Conservation (phyloP, 371 early-diverging fungal species). For the Rhizopus arrhizus region DNA sequence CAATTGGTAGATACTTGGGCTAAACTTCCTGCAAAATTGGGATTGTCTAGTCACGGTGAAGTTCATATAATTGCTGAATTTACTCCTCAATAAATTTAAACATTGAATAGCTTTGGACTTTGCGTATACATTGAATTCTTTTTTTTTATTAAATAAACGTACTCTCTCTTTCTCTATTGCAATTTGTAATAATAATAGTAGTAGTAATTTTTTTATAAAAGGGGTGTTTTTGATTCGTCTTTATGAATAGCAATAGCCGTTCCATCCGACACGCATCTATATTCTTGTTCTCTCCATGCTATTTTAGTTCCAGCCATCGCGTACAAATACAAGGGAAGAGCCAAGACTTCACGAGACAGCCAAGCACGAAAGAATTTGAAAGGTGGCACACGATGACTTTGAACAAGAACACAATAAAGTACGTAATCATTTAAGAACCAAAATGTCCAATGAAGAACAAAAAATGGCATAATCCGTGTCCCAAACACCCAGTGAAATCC, state of each 20-base stretch:
- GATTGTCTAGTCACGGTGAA: constrained; percentile 48
- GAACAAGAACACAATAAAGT: constrained; percentile 58
- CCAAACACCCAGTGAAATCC: constrained; percentile 55
- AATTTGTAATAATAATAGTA: not conserved
- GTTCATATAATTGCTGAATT: constrained; percentile 38
- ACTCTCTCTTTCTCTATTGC: not conserved
- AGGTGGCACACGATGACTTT: constrained; percentile 13
- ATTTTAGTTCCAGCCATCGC: constrained; percentile 83
- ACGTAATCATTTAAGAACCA: constrained; percentile 77
- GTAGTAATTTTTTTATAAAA: not conserved
- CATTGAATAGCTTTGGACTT: not conserved
- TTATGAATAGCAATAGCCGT: constrained; percentile 48
- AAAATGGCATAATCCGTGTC: constrained; percentile 50
- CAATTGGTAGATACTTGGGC: constrained; percentile 38
- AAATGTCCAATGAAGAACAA: constrained; percentile 65
- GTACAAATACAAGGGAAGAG: constrained; percentile 80
- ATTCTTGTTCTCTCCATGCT: constrained; percentile 82
- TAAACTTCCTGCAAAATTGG: constrained; percentile 45
- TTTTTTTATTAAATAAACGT: not conserved
- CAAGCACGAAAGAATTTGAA: constrained; percentile 59
- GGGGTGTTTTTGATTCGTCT: not conserved
- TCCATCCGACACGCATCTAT: constrained; percentile 57
- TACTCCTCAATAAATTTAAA: constrained; percentile 20
- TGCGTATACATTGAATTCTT: not conserved
- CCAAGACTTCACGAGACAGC: constrained; percentile 78